Base-by-base conservation (phyloP, 371 early-diverging fungal genomes). In the Parasitella parasitica region DNA sequence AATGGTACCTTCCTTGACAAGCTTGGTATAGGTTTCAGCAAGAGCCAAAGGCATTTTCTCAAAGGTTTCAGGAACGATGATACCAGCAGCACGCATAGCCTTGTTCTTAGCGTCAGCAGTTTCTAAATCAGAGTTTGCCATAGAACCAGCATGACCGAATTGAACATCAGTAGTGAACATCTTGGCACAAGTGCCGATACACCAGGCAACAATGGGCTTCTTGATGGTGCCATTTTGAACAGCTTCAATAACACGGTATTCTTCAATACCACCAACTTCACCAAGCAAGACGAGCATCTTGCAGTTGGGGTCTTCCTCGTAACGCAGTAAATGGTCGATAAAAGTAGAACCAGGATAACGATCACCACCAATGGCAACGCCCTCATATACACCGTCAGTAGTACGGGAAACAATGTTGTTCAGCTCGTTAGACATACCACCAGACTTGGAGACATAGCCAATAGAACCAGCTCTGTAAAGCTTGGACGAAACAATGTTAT, bases 391-490 rank as follows among this genome's bases (percentile, higher is more conserved):
- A 80, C 98, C 98, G 76, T 97, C 92, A 38, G 97, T 95, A 41
- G 94, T 86, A 64, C 96, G 90, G 13, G 96, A 91, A 24, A 98
- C 89, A 66, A 98, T 97, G 87, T 97, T 98, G 89, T 98, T 98
- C 66, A 98, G 82, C 77, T 98, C 98, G 84, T 98, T 98, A 65
- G 97, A 96, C 98, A 98, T 98, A 75, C 98, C 98, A 77, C 98
- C 98, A 32, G 94, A 93, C 88, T 98, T 98, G 78, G 94, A 93
- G 49, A 98, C 97, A 70, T 98, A 98, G 28, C 93, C 97, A 27
- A 98, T 95, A 1, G 96, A 95, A 27, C 98, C 98, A 43, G 96
- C 78, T 46, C 97, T 91, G 84, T 98, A 97, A 69, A 98, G 86
- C 81, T 94, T 94, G 78, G 95, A 94, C 15, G 95, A 81, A 26